Base-by-base conservation (phyloP, 495 filamentous ascomycete species). In the Xylaria telfairii region DNA sequence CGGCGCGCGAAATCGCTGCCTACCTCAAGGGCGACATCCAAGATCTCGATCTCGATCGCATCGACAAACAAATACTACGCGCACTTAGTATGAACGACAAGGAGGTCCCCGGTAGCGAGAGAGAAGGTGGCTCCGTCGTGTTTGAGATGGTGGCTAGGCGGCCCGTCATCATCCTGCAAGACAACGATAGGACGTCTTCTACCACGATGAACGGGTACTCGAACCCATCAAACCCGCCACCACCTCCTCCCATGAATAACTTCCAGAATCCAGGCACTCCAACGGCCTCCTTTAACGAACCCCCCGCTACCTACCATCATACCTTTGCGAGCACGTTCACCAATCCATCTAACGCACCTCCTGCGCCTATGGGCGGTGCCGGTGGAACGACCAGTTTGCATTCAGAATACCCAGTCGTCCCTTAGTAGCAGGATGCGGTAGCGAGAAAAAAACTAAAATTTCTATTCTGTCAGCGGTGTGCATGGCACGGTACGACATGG, bases 261-360 rank as follows among this genome's bases (percentile, higher is more conserved):
- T 39, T 82, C 26, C 79, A 79, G 57, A 85, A 85, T 5, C 65
- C 73, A 24, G 71, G 71, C 74, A 72, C 71, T 46, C 74, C 72
- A 67, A 51, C 71, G 7, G 24, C 32, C 13, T 8, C 67, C 5
- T 51, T 51, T 21, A 24, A 54, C 34, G 57, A 69, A 46, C 51
- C 67, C 0, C 15, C 57, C 9, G 57, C 46, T 12, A 54, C 67
- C 19, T 54, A 53, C n/a, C 67, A 54, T 1, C 67, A 62, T 47
- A 63, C 67, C 0, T 63, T 69, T 21, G 7, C 59, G 0, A 49
- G 60, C 9, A 63, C 30, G 24, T 63, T 69, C 46, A 21, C 57
- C 0, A 61, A 42, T 21, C n/a, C 57, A 6, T 30, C 66, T 5
- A 57, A 49, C 19, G 51, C 53, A 19, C 44, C 42, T 3, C 44